These are phyloP conservation scores for Micromonas commoda DNA, from an alignment of 139 green algal genomes.

Conservation along the genomic window DNA sequence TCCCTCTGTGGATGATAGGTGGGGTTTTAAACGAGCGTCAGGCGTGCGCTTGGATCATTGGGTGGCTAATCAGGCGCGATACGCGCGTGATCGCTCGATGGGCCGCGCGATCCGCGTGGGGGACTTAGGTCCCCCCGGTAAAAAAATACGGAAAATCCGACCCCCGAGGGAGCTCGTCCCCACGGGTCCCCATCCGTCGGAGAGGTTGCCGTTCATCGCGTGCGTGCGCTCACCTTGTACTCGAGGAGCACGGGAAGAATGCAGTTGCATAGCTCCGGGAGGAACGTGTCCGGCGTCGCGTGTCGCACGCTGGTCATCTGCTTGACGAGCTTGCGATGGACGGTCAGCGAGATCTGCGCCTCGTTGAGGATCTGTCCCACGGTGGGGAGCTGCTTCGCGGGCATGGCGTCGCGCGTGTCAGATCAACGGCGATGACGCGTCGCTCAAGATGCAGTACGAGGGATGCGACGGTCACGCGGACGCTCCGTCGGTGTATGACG, in stretches of 20 bases:
- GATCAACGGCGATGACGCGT: no score
- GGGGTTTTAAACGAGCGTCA: no score
- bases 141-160: no score
- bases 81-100: not conserved
- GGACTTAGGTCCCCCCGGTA: not conserved
- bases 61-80: not conserved
- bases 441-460: no score
- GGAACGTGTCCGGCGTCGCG: not conserved
- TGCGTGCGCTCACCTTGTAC: constrained; percentile 19
- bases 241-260: constrained; percentile 36
- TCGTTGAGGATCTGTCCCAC: constrained; percentile 32
- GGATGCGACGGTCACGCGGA: no score
- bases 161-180: no score
- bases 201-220: not conserved
- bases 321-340: constrained; percentile 33
- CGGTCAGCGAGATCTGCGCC: constrained; percentile 18
- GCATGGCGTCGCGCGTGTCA: no score
- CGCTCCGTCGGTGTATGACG: no score
- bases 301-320: constrained; percentile 6
- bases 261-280: constrained; percentile 28
- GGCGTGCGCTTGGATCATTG: no score
- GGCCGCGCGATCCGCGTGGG: not conserved
- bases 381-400: no score
- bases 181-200: not conserved
- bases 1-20: constrained; percentile 25